Conservation (phyloP, 2,329 filamentous ascomycete genomes). For the Colletotrichum tabaci region DNA sequence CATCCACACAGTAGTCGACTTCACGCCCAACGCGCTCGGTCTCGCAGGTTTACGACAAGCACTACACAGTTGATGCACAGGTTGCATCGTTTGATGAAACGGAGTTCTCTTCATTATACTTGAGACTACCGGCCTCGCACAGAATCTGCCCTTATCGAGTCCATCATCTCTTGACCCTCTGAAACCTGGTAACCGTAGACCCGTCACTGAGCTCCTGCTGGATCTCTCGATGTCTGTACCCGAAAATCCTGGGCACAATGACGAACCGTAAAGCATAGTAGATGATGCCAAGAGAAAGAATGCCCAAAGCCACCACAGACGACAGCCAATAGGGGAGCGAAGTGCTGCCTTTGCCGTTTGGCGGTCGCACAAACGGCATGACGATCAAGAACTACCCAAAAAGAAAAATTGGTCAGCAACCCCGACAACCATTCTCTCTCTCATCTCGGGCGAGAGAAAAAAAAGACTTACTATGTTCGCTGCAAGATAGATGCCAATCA, state of each 20-base stretch:
- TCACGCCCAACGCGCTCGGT: too few relatives aligned
- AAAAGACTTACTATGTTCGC: conserved; percentile 23
- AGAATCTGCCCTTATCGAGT: not conserved
- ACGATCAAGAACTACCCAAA: conserved; percentile 35
- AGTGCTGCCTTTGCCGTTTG: conserved; percentile 34
- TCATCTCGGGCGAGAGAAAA: not conserved
- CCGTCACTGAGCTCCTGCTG: conserved; percentile 37
- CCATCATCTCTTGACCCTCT: conserved; percentile 17
- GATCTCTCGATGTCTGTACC: conserved; percentile 25
- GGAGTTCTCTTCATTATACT: too few relatives aligned
- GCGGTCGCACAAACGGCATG: conserved; percentile 35
- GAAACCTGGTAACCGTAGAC: conserved; percentile 34
- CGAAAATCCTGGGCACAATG: conserved; percentile 13
- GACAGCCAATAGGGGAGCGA: conserved; percentile 39
- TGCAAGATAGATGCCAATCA: conserved; percentile 38
- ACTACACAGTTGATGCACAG: too few relatives aligned
- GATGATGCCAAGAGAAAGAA: conserved; percentile 27
- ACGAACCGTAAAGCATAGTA: conserved; percentile 31
- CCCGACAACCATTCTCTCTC: not conserved
- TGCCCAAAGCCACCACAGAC: conserved; percentile 30
- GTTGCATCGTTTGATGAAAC: too few relatives aligned
- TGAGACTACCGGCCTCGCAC: too few relatives aligned
- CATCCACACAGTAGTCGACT: too few relatives aligned
- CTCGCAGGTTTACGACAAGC: too few relatives aligned
- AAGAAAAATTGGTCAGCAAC: not conserved